A percentile compares a stretch with the other conserved stretches of the same genome.
Evolutionary conservation across 1,139 yeast genomes (phyloP).

Genomic region (Saccharomyces hybrid): DNA sequence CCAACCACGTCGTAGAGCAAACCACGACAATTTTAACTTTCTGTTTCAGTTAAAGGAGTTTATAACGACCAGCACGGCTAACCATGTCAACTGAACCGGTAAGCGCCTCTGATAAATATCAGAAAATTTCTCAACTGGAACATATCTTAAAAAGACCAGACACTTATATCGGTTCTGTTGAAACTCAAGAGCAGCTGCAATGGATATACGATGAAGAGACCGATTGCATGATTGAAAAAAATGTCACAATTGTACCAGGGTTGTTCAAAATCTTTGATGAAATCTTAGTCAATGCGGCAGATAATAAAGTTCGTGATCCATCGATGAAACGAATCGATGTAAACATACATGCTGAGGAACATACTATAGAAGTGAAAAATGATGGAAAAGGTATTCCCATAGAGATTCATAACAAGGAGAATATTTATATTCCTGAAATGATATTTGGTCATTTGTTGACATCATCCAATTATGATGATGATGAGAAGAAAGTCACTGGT

Average conservation of each 20-base stretch:
- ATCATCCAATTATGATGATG: slow-evolving; percentile 92
- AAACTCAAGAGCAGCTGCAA: slow-evolving; percentile 67
- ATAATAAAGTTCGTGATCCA: slow-evolving; percentile 93
- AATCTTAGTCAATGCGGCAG: slow-evolving; percentile 96
- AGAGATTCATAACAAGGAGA: slow-evolving; percentile 86
- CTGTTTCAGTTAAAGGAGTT: neutral
- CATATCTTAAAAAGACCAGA: slow-evolving; percentile 97
- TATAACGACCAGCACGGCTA: neutral
- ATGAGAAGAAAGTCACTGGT: slow-evolving; percentile 93
- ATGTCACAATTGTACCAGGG: slow-evolving; percentile 87
- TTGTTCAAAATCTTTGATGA: slow-evolving; percentile 95
- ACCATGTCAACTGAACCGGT: slow-evolving; percentile 26
- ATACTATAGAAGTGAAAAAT: slow-evolving; percentile 72
- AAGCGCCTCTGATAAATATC: slow-evolving; percentile 75
- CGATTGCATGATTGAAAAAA: slow-evolving; percentile 63
- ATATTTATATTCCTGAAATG: slow-evolving; percentile 90
- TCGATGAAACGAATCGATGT: slow-evolving; percentile 81
- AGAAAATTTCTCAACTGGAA: slow-evolving; percentile 87
- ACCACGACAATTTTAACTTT: neutral
- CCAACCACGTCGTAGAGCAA: neutral
- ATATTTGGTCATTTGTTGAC: slow-evolving; percentile 94
- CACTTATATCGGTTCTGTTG: slow-evolving; percentile 94
- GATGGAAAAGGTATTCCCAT: slow-evolving; percentile 96
- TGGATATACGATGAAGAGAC: slow-evolving; percentile 75
- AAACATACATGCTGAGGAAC: slow-evolving; percentile 64